A percentile compares a stretch with the other conserved stretches of the same genome.
phyloP scores from a whole-genome alignment of 208 protist genomes.

The Leishmania arabica region DNA sequence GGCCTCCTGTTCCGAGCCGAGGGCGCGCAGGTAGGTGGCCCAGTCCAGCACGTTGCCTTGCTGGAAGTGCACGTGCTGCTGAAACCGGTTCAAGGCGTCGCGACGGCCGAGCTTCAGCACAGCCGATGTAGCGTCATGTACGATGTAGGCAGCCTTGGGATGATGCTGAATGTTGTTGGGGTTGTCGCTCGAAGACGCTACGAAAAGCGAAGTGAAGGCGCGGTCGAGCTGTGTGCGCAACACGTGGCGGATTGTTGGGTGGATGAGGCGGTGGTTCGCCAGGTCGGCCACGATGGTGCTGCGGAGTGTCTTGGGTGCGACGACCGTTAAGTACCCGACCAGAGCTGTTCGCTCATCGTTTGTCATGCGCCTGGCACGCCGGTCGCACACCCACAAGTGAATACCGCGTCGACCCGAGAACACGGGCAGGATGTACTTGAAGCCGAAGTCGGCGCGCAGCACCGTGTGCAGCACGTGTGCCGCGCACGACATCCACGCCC shows the following conservation, averaged over 20 bases:
- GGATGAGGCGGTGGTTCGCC: constrained; percentile 75
- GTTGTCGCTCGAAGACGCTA: constrained; percentile 52
- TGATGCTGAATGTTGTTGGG: constrained; percentile 72
- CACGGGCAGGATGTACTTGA: constrained; percentile 97
- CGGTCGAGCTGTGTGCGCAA: constrained; percentile 53
- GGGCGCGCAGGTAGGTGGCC: constrained; percentile 37
- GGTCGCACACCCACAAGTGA: constrained; percentile 99
- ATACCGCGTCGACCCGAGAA: constrained; percentile 98
- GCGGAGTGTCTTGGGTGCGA: constrained; percentile 59
- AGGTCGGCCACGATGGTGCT: constrained; percentile 65
- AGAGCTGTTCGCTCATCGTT: constrained; percentile 93
- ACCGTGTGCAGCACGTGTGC: constrained; percentile 90
- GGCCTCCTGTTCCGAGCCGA: constrained; percentile 53
- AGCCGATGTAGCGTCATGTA: constrained; percentile 65
- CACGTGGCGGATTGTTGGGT: constrained; percentile 76
- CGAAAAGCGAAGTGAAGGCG: constrained; percentile 74
- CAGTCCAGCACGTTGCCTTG: constrained; percentile 73
- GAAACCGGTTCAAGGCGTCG: constrained; percentile 59
- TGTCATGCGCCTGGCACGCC: constrained; percentile 79
- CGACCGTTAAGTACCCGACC: constrained; percentile 92
- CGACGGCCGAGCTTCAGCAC: constrained; percentile 77
- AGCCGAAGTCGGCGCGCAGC: constrained; percentile 96
- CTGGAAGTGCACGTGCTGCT: constrained; percentile 53
- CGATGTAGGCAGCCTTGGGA: constrained; percentile 60
- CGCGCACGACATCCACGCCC: constrained; percentile 96